Conservation (phyloP, 306 rosid species). For the Begonia loranthoides region DNA sequence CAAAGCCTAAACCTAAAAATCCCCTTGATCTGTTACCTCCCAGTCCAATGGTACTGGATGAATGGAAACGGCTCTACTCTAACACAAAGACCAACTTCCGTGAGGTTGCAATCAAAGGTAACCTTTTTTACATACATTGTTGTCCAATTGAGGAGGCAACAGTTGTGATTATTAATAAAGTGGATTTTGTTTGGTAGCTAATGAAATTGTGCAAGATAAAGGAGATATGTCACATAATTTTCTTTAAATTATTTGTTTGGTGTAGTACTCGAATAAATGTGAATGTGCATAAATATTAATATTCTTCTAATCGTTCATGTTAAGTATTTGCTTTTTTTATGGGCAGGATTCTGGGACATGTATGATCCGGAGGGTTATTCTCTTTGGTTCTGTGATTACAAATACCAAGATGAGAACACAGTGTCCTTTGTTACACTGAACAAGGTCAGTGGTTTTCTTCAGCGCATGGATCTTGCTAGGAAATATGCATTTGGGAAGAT, state of each 20-base stretch:
- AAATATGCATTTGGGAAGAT: constrained; percentile 85
- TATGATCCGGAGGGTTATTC: constrained; percentile 92
- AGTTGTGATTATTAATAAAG: too few relatives aligned
- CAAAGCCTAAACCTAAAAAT: constrained; percentile 83
- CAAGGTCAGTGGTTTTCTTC: constrained; percentile 80
- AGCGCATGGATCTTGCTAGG: constrained; percentile 82
- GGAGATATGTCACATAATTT: too few relatives aligned
- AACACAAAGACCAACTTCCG: constrained; percentile 90
- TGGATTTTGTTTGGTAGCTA: too few relatives aligned
- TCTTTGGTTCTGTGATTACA: constrained; percentile 89
- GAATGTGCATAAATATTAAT: too few relatives aligned
- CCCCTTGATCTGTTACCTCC: constrained; percentile 89
- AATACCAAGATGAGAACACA: constrained; percentile 71
- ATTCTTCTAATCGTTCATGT: too few relatives aligned
- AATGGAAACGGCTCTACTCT: constrained; percentile 87
- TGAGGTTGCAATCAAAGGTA: constrained; percentile 88
- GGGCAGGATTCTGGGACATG: constrained; percentile 90
- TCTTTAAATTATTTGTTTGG: too few relatives aligned
- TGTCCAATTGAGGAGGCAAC: too few relatives aligned
- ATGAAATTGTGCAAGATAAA: too few relatives aligned
- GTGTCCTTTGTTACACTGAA: constrained; percentile 78
- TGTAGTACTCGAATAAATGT: too few relatives aligned
- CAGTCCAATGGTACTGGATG: constrained; percentile 78
- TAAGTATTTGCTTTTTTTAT: neutral
- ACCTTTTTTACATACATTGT: neutral